Evolutionary conservation across 768 basidiomycete genomes (phyloP), one percentile per base, ranked within the genome.

Genomic region (Psilocybe azurescens): DNA sequence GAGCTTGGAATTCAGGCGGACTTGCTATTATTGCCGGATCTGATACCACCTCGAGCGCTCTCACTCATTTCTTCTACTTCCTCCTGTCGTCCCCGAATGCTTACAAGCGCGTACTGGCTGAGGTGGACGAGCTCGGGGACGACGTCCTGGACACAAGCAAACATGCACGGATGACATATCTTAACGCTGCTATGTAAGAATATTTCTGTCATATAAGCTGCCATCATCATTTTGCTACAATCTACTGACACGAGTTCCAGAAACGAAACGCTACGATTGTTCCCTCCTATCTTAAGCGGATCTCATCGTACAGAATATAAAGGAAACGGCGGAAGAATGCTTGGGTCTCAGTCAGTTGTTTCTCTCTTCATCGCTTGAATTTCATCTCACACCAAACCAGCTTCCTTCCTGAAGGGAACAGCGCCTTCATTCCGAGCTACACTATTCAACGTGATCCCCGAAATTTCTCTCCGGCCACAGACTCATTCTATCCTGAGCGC

Each of bases 321-420:
- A 39, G 74, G 74, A 32, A 72, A 72, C 50, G 73, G 74, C 5
- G 76, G 75, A 38, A 69, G 70, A 47, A 62, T 70, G 61, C 57
- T 77, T 49, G 77, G 62, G 20, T 44, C 67, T 32, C 63, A 71
- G 76, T 74, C 55, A 66, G 67, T 61, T 30, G 16, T 20, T 44
- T 13, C 9, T 3, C 4, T 20, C 2, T 20, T 46, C 38, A 16
- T 33, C 24, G 16, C 14, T 30, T 24, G 10, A 10, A 51, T 47
- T 5, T 9, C 41, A n/a, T 32, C 18, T 33, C n/a, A 13, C 47
- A n/a, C 4, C 16, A 36, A n/a, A 13, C 28, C 44, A 64, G 60
- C 46, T 77, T 72, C 56, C 73, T 81, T 24, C 77, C 78, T 7
- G 78, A 78, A 68, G 79, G 78, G 32, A 81, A 76, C 13, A 73